Evolutionary conservation across 202 grass and related monocot species (phyloP).

Genomic region (Digitaria exilis): DNA sequence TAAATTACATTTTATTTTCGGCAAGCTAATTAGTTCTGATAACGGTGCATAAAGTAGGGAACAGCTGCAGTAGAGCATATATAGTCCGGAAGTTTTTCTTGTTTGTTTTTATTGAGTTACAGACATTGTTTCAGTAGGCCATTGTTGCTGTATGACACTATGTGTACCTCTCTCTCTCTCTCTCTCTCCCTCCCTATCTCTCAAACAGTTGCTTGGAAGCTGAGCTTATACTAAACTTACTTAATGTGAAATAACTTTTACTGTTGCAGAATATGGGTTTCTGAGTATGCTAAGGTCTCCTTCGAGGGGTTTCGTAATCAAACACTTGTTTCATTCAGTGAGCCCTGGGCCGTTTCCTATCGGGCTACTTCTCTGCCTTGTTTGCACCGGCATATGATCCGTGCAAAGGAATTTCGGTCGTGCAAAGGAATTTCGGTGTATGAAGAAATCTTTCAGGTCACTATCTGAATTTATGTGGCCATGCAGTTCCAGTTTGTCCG

Average conservation of each 20-base stretch:
- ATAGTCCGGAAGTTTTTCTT: neutral
- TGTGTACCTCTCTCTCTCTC: neutral
- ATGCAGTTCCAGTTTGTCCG: neutral
- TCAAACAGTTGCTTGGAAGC: neutral
- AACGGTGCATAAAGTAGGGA: neutral
- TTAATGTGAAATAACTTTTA: neutral
- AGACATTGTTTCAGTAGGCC: neutral
- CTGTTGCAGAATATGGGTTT: constrained; percentile 43
- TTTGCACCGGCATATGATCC: no score
- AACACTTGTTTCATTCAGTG: constrained; percentile 54
- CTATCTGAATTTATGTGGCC: neutral
- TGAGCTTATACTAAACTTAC: neutral
- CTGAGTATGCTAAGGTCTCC: constrained; percentile 42
- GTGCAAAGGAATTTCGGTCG: constrained; percentile 2
- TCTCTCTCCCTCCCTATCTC: neutral
- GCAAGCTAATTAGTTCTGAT: neutral
- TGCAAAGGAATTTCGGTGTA: constrained; percentile 21
- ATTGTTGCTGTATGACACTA: neutral
- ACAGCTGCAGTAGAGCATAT: neutral
- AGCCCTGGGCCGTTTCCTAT: constrained; percentile 27
- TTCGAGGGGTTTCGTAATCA: constrained; percentile 55
- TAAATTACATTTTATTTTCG: no score
- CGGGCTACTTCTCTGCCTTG: constrained; percentile 18
- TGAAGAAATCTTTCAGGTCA: constrained; percentile 41
- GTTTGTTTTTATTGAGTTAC: neutral